Evolutionary conservation across 306 rosid species (phyloP), one percentile per base, ranked within the genome.

Genomic region (Vigna unguiculata): DNA sequence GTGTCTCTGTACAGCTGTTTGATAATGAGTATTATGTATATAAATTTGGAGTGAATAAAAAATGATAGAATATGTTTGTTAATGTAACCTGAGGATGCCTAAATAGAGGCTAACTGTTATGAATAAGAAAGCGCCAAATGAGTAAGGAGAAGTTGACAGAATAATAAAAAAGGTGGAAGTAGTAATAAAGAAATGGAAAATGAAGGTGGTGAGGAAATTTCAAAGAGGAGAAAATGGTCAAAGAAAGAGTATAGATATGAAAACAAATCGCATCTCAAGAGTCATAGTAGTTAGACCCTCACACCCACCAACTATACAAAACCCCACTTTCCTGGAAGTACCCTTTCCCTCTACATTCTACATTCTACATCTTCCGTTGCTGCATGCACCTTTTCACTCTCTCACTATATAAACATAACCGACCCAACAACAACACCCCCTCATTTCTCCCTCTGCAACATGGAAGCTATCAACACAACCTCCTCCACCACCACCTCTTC

Each of bases 251-350:
- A 34, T 6, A 34, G 10, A 48, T 48, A 48, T 5, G 10, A n/a
- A 49, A 62, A 71, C 60, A 54, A 77, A 76, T 67, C 36, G 82
- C 51, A 78, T 66, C 80, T 78, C 0, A 13, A 64, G 46, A 71
- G 79, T 76, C 71, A 48, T 67, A 66, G 74, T 16, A 78, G 77
- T 58, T 67, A 83, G 77, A 73, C 71, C 28, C 45, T 30, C 64
- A 38, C 72, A 67, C 86, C 83, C 83, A 67, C 80, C 83, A 83
- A 78, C 80, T 58, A 30, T 78, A 78, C 87, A 88, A 52, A 78
- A 83, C 52, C 66, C 87, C 83, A 80, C 32, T 88, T 92, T 92
- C 96, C 76, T 71, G 88, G 97, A 92, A 88, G 68, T 70, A 77
- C 68, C 90, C 78, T 53, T 11, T 2, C 7, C 82, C 77, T 57